A percentile compares a stretch with the other conserved stretches of the same genome.
Evolutionary conservation across 768 basidiomycete species (phyloP).

Genomic region (Tylopilus subfusipes): DNA sequence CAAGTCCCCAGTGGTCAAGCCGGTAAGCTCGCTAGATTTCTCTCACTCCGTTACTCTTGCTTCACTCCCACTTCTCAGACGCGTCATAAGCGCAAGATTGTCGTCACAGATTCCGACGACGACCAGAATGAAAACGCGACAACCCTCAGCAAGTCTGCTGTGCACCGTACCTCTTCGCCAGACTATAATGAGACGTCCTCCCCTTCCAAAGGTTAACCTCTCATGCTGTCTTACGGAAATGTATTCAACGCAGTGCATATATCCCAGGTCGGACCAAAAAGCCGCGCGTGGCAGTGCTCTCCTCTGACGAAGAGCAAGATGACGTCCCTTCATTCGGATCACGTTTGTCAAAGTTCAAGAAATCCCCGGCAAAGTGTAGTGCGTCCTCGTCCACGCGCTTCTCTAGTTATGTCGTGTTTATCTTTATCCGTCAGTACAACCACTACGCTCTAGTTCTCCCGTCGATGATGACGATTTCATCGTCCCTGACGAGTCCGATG

Average conservation of each 20-base stretch:
- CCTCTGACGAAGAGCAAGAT: slow-evolving; percentile 49
- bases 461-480: slow-evolving; percentile 75
- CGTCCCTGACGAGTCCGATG: slow-evolving; percentile 62
- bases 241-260: slow-evolving; percentile 7
- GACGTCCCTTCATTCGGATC: slow-evolving; percentile 50
- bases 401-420: slow-evolving; percentile 6
- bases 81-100: slow-evolving; percentile 63
- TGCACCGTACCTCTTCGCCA: slow-evolving; percentile 28
- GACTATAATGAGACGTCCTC: slow-evolving; percentile 25
- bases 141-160: slow-evolving; percentile 7
- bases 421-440: slow-evolving; percentile 34
- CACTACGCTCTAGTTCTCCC: slow-evolving; percentile 35
- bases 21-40: slow-evolving; percentile 27
- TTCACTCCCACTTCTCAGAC: slow-evolving; percentile 23
- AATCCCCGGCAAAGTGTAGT: slow-evolving; percentile 58
- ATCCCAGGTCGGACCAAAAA: slow-evolving; percentile 53
- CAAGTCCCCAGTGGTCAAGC: slow-evolving; percentile 34
- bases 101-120: slow-evolving; percentile 72
- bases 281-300: slow-evolving; percentile 48
- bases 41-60: background rate
- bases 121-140: slow-evolving; percentile 33
- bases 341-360: slow-evolving; percentile 61
- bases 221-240: background rate
- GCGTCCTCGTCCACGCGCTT: slow-evolving; percentile 8
- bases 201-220: slow-evolving; percentile 24